A percentile compares a stretch with the other conserved stretches of the same genome.
Conservation (phyloP, 2,329 filamentous ascomycete species). For the Xylaria sp. region DNA sequence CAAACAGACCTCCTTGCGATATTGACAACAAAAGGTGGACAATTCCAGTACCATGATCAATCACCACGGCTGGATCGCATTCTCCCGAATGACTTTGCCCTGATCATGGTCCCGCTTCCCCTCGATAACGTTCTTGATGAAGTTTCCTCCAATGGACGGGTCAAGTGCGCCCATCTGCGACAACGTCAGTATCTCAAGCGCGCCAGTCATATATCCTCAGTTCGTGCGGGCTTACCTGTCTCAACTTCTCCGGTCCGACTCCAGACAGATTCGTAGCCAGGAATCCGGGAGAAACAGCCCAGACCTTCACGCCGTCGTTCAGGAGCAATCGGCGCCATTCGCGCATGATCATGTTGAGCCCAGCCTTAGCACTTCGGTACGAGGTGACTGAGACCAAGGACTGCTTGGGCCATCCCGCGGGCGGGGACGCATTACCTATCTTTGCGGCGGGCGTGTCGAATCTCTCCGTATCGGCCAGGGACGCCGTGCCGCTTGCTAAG, state of each 20-base stretch:
- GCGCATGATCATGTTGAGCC: slow-evolving; percentile 46
- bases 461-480: slow-evolving; percentile 30
- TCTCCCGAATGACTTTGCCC: slow-evolving; percentile 24
- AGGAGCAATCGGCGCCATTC: slow-evolving; percentile 38
- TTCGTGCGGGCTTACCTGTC: slow-evolving; percentile 21
- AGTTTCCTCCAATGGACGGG: slow-evolving; percentile 24
- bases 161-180: slow-evolving; percentile 27
- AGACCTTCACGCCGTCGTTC: slow-evolving; percentile 44
- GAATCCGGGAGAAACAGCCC: slow-evolving; percentile 27
- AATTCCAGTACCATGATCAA: neutral
- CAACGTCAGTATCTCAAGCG: slow-evolving; percentile 1
- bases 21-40: too few relatives aligned
- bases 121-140: slow-evolving; percentile 27
- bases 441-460: slow-evolving; percentile 13
- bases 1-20: too few relatives aligned
- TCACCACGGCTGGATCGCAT: slow-evolving; percentile 26
- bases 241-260: slow-evolving; percentile 17
- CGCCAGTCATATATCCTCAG: slow-evolving; percentile 6
- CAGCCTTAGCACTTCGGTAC: slow-evolving; percentile 41
- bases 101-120: slow-evolving; percentile 27
- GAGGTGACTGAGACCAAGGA: slow-evolving; percentile 14
- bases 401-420: slow-evolving; percentile 39
- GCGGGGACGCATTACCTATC: slow-evolving; percentile 22
- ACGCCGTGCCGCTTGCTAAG: slow-evolving; percentile 40
- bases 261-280: slow-evolving; percentile 22